A percentile compares a stretch with the other conserved stretches of the same genome.
These are phyloP conservation scores for Carex arenaria DNA, from an alignment of 202 grass and related monocot species.

Conservation along the genomic window DNA sequence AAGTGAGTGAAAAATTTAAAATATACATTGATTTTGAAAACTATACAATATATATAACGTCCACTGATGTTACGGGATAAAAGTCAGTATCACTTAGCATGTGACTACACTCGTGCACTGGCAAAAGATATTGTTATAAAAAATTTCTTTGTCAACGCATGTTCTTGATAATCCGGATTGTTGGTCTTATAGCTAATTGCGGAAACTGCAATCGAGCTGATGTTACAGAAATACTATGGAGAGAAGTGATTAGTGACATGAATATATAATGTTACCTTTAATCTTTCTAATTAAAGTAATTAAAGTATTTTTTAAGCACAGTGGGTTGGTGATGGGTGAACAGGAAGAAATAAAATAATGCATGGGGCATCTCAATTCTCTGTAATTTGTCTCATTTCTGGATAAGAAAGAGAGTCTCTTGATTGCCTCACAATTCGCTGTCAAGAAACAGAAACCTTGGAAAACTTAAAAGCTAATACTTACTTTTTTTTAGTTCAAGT, in stretches of 20 bases:
- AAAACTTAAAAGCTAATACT: neutral
- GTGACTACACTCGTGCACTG: neutral
- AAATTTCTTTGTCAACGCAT: neutral
- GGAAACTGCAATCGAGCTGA: neutral
- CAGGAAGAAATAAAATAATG: slow-evolving; percentile 3
- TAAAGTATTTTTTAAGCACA: neutral
- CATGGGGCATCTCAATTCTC: slow-evolving; percentile 14
- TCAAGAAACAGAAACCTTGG: neutral
- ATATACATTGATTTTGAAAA: neutral
- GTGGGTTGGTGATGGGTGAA: slow-evolving; percentile 14
- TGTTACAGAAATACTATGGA: slow-evolving; percentile 1
- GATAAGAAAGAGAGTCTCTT: slow-evolving; percentile 1
- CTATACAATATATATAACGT: neutral
- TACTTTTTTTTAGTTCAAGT: too few relatives aligned
- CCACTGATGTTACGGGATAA: neutral
- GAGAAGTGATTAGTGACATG: slow-evolving; percentile 1
- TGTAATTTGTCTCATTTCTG: neutral
- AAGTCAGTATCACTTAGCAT: neutral
- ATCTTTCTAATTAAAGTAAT: slow-evolving; percentile 24
- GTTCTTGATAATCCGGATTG: neutral
- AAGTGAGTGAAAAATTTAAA: neutral
- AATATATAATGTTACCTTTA: neutral
- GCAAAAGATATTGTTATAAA: neutral
- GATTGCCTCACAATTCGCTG: neutral
- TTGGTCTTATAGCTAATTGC: neutral